Conservation (phyloP, 108 stramenopile genomes). For the Mayamaea pseudoterrestris region DNA sequence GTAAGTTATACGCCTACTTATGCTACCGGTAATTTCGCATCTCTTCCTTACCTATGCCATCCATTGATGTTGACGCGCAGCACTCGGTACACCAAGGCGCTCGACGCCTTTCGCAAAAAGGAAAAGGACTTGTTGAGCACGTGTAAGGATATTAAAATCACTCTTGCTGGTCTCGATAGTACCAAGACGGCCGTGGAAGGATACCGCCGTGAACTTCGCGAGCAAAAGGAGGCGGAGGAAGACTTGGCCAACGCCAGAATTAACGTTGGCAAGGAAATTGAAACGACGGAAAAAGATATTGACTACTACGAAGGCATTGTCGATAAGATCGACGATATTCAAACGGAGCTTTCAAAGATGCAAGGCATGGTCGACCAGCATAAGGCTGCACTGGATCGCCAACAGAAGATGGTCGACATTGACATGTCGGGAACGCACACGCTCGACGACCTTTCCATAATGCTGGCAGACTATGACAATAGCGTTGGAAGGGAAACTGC, state of each 20-base stretch:
- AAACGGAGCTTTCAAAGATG: constrained; percentile 17
- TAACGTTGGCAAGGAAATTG: constrained; percentile 12
- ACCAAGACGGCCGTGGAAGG: constrained; percentile 73
- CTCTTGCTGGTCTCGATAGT: constrained; percentile 59
- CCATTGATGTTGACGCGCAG: too few relatives aligned
- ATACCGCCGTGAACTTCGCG: constrained; percentile 53
- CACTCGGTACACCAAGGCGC: constrained; percentile 51
- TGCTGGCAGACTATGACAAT: constrained; percentile 45
- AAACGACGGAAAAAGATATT: constrained; percentile 33
- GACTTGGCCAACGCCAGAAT: constrained; percentile 58
- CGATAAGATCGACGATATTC: constrained; percentile 24
- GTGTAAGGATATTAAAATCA: constrained; percentile 78
- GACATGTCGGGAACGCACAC: constrained; percentile 46
- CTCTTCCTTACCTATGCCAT: too few relatives aligned
- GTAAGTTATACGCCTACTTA: constrained; percentile 8
- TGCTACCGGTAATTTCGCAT: too few relatives aligned
- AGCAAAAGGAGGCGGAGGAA: constrained; percentile 45
- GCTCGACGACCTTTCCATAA: constrained; percentile 36
- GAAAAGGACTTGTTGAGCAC: constrained; percentile 53
- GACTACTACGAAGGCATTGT: constrained; percentile 23
- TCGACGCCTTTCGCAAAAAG: constrained; percentile 82
- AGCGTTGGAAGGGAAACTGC: constrained; percentile 23
- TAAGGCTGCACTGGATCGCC: constrained; percentile 25
- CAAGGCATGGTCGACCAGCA: constrained; percentile 15
- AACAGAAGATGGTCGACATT: constrained; percentile 35